phyloP scores from a whole-genome alignment of 179 eudicot genomes.

The Sideroxylon spinosum region DNA sequence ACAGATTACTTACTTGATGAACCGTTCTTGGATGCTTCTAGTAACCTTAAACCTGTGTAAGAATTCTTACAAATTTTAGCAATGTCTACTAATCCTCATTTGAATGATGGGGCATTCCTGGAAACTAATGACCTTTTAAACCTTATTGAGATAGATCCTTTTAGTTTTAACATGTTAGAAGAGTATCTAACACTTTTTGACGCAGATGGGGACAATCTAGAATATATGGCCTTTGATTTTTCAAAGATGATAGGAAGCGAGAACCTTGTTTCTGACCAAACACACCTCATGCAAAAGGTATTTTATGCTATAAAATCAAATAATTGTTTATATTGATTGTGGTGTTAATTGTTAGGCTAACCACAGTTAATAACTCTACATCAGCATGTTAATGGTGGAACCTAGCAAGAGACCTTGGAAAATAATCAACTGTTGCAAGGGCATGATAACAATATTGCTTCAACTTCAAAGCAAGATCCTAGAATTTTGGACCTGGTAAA shows the following conservation, averaged over 20 bases:
- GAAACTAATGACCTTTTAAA: conserved; percentile 63
- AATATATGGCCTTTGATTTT: conserved; percentile 39
- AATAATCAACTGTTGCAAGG: conserved; percentile 27
- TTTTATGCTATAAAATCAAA: neutral
- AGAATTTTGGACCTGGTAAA: conserved; percentile 43
- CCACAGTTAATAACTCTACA: conserved; percentile 7
- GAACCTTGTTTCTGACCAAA: conserved; percentile 29
- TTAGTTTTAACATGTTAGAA: conserved; percentile 46
- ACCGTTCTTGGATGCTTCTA: conserved; percentile 36
- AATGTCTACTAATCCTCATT: conserved; percentile 14
- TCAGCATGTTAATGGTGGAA: conserved; percentile 32
- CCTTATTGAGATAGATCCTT: conserved; percentile 37
- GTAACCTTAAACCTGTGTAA: neutral
- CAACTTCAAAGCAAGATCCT: conserved; percentile 49
- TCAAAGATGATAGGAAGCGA: conserved; percentile 31
- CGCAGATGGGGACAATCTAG: conserved; percentile 42
- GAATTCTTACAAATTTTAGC: no score
- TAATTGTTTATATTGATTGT: neutral
- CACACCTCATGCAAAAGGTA: conserved; percentile 41
- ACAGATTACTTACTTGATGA: conserved; percentile 47
- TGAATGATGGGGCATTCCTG: conserved; percentile 46
- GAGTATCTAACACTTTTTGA: conserved; percentile 47
- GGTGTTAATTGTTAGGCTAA: neutral
- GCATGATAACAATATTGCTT: conserved; percentile 31
- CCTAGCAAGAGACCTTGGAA: conserved; percentile 29